Evolutionary conservation across 2,329 filamentous ascomycete genomes (phyloP), one percentile per base, ranked within the genome.

Genomic region (Lecanicillium sp.): DNA sequence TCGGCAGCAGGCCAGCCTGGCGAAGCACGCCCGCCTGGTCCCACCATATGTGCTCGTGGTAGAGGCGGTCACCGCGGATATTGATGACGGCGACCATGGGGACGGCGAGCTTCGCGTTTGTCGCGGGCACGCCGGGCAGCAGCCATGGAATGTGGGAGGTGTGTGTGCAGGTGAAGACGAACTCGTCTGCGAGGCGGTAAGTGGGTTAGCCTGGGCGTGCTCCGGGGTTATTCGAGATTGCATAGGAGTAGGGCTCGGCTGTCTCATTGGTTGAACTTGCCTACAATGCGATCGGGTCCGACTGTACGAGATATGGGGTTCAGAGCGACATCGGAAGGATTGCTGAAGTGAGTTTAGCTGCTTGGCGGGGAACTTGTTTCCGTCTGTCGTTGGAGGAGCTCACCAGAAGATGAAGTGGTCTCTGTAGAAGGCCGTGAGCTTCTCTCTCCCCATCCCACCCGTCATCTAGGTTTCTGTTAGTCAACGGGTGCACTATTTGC

Each of bases 261-360:
- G n/a, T n/a, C n/a, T n/a, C n/a, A n/a, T n/a, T n/a, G n/a, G n/a
- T n/a, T n/a, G n/a, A n/a, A 51, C 52, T 4, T 48, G 50, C 54
- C 54, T 3, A 87, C 74, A 1, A 90, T 72, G 1, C 85, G 74
- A 57, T 90, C 84, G 1, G 81, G 72, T 1, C 84, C 85, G 0
- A 88, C 68, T 0, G 84, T 88, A 2, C 85, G 75, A 50, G 79
- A 84, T 32, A 88, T 71, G 2, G 87, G 74, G 55, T 86, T 78
- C 8, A 89, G 67, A 4, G 67, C 66, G 0, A 82, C 80, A 54
- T 87, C 84, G 0, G 70, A 69, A 0, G 85, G 80, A 54, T 90
- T 90, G 50, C 71, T 79, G 29, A 8, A 10, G n/a, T 21, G 21
- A 20, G 17, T 11, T 19, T 20, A 37, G 20, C 52, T 32, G 5